A percentile compares a stretch with the other conserved stretches of the same genome.
Conservation (phyloP, 2,329 filamentous ascomycete species). For the Fusarium sp. region DNA sequence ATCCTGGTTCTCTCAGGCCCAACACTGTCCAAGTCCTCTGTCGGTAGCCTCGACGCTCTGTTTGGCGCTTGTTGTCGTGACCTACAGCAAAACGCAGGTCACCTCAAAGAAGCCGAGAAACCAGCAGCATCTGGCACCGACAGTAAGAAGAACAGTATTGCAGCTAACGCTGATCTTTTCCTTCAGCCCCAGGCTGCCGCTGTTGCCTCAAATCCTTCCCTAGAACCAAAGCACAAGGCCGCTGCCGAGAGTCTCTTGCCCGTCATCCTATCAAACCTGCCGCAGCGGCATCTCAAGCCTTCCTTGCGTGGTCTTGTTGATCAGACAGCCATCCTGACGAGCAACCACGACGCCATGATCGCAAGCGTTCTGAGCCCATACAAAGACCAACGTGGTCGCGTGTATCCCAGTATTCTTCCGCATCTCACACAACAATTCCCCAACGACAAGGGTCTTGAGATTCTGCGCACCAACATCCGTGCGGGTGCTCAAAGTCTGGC, state of each 20-base stretch:
- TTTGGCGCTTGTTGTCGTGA: slow-evolving; percentile 81
- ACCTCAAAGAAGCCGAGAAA: slow-evolving; percentile 58
- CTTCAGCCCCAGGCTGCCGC: slow-evolving; percentile 60
- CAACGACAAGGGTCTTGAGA: slow-evolving; percentile 75
- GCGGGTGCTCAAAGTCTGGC: slow-evolving; percentile 49
- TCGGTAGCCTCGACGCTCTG: slow-evolving; percentile 72
- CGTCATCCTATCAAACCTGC: slow-evolving; percentile 71
- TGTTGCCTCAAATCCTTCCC: slow-evolving; percentile 51
- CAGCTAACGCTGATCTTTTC: slow-evolving; percentile 80
- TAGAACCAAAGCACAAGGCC: slow-evolving; percentile 62
- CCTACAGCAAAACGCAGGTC: slow-evolving; percentile 69
- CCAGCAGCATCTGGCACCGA: slow-evolving; percentile 49
- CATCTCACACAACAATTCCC: slow-evolving; percentile 78
- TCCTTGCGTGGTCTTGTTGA: slow-evolving; percentile 82
- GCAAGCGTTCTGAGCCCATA: slow-evolving; percentile 86
- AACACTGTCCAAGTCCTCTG: slow-evolving; percentile 73
- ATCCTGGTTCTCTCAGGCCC: slow-evolving; percentile 74
- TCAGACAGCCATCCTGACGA: slow-evolving; percentile 80
- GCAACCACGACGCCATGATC: slow-evolving; percentile 79
- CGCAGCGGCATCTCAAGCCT: slow-evolving; percentile 76
- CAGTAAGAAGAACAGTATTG: slow-evolving; percentile 57
- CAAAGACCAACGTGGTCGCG: slow-evolving; percentile 71
- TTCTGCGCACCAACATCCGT: slow-evolving; percentile 73
- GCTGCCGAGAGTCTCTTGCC: slow-evolving; percentile 75
- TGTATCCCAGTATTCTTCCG: slow-evolving; percentile 81